Evolutionary conservation across 345 rosid species (phyloP), one percentile per base, ranked within the genome.

Genomic region (Citrus medica): DNA sequence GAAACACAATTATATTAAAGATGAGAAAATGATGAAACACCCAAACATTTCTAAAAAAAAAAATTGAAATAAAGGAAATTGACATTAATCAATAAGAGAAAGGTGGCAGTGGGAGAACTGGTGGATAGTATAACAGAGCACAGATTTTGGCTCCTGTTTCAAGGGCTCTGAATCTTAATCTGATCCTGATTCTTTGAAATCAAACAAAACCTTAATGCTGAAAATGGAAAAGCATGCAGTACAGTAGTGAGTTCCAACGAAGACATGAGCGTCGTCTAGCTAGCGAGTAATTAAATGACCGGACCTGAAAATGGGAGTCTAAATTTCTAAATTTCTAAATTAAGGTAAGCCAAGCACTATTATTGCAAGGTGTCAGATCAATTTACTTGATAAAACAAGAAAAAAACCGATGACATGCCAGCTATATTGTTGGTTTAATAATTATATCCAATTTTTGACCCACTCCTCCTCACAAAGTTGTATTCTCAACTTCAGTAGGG

Each of bases 321-420:
- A 51, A 22, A 32, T 46, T 46, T 32, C 28, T 33, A 51, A 22
- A 32, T 46, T 46, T 46, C 51, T 13, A 46, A 46, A 46, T 46
- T 46, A 46, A 46, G 12, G 22, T 71, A 9, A 33, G 32, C 6
- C 1, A n/a, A 24, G 55, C 67, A 58, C 51, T 13, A 13, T 13
- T 13, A 13, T 24, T n/a, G 76, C 30, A 72, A 73, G 55, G 56
- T 59, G 76, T 73, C 76, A 59, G 46, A 33, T 24, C 32, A 61
- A 69, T n/a, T 16, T 0, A 73, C n/a, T 71, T 10, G 6, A 12
- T 4, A 32, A 9, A 38, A 38, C 42, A 38, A 21, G 5, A 30
- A 17, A 37, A 70, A 12, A 28, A 19, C 32, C 14, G 9, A 56
- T 8, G 32, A 51, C 37, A n/a, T 28, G 74, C 74, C 61, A 71